phyloP scores from a whole-genome alignment of 495 filamentous ascomycete species.

The Aspergillus hancockii region DNA sequence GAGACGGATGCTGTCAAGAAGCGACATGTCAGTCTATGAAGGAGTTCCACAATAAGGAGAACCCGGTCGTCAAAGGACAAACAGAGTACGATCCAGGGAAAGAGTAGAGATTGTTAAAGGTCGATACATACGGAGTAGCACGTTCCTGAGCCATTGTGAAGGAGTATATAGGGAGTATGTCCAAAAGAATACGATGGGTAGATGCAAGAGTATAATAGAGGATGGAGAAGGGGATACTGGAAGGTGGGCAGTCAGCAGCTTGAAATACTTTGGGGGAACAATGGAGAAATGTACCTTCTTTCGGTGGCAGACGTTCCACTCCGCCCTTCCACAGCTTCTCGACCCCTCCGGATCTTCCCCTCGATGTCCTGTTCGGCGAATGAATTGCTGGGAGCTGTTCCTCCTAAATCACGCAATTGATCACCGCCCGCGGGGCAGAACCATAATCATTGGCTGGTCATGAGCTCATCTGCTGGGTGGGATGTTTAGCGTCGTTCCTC shows the following conservation, averaged over 20 bases:
- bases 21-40: not conserved
- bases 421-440: slow-evolving; percentile 36
- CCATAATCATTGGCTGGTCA: slow-evolving; percentile 22
- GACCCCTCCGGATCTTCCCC: slow-evolving; percentile 15
- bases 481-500: slow-evolving; percentile 28
- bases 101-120: not conserved
- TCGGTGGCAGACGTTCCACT: not conserved
- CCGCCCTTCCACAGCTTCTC: slow-evolving; percentile 7
- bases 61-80: no score
- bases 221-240: slow-evolving; percentile 3
- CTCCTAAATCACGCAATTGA: slow-evolving; percentile 42
- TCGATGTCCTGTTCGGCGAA: slow-evolving; percentile 5
- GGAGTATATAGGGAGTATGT: slow-evolving; percentile 1
- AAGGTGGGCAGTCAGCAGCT: slow-evolving; percentile 11
- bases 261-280: slow-evolving; percentile 22
- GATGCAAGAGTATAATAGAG: not conserved
- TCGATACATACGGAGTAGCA: slow-evolving; percentile 50
- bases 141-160: slow-evolving; percentile 54
- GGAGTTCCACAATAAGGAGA: not conserved
- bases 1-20: slow-evolving; percentile 69
- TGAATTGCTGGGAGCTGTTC: slow-evolving; percentile 2
- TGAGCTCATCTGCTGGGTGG: slow-evolving; percentile 25
- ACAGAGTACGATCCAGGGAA: not conserved
- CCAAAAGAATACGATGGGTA: not conserved
- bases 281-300: not conserved